Percentiles rank a stretch among this genome's conserved stretches.
Conservation (phyloP, 1,284 basidiomycete species). For the Phaffia rhodozyma region DNA sequence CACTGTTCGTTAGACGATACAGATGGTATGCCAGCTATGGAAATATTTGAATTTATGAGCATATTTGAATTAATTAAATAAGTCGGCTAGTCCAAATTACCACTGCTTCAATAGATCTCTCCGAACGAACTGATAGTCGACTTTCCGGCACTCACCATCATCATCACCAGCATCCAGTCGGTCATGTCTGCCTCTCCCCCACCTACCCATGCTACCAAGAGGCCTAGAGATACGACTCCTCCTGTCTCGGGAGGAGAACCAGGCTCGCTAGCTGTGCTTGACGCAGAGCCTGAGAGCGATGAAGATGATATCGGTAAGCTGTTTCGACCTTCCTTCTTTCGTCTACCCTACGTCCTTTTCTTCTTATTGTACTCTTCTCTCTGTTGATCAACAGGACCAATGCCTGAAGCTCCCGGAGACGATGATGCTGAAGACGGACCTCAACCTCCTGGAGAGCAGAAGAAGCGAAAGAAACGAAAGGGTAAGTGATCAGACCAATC, state of each 20-base stretch:
- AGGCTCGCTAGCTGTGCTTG: background rate
- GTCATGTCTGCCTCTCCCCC: background rate
- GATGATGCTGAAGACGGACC: slow-evolving; percentile 9
- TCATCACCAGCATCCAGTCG: no score
- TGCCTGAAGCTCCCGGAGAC: slow-evolving; percentile 13
- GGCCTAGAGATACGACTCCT: background rate
- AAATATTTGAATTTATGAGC: no score
- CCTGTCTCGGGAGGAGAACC: background rate
- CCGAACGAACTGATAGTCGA: no score
- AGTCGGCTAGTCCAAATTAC: no score
- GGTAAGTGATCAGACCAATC: slow-evolving; percentile 20
- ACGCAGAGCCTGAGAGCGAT: background rate
- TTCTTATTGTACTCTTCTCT: background rate
- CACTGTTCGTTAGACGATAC: no score
- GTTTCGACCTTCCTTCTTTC: slow-evolving; percentile 1
- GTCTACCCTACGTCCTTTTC: background rate
- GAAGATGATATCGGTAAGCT: slow-evolving; percentile 12
- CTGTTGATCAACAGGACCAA: slow-evolving; percentile 1
- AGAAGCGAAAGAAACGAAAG: slow-evolving; percentile 32
- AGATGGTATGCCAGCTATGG: no score
- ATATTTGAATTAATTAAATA: no score
- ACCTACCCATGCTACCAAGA: background rate
- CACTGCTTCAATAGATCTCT: no score
- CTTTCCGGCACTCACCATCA: no score
- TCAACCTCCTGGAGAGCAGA: slow-evolving; percentile 3